phyloP scores from a whole-genome alignment of 805 yeast genomes.

The Spathaspora gorwiae region DNA sequence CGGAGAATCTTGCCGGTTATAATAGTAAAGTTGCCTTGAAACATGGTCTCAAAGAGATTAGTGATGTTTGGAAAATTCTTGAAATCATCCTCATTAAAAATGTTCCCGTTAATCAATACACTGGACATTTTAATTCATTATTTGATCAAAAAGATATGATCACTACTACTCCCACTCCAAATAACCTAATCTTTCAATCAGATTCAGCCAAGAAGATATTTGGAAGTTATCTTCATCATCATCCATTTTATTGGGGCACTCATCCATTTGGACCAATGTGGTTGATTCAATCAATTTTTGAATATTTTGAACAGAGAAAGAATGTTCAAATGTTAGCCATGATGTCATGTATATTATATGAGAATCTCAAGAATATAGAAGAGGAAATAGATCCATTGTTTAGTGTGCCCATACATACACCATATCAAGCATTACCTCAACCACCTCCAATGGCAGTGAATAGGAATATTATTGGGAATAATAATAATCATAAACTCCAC shows the following conservation, averaged over 20 bases:
- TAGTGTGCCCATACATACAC: slow-evolving; percentile 45
- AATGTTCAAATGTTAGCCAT: slow-evolving; percentile 89
- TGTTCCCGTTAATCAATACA: slow-evolving; percentile 15
- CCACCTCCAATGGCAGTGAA: slow-evolving; percentile 19
- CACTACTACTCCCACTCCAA: not conserved
- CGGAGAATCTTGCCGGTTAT: slow-evolving; percentile 60
- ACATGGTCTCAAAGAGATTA: slow-evolving; percentile 56
- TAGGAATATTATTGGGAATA: not conserved
- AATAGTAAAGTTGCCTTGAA: slow-evolving; percentile 68
- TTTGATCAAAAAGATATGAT: too few species aligned
- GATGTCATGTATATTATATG: slow-evolving; percentile 69
- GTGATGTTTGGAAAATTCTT: slow-evolving; percentile 71
- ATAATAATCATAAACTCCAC: not conserved
- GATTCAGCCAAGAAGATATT: slow-evolving; percentile 4
- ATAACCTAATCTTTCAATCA: not conserved
- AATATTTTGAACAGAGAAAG: slow-evolving; percentile 56
- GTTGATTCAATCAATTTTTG: slow-evolving; percentile 58
- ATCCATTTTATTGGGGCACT: slow-evolving; percentile 63
- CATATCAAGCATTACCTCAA: slow-evolving; percentile 35
- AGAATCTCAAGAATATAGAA: slow-evolving; percentile 22
- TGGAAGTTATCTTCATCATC: not conserved
- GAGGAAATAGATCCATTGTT: slow-evolving; percentile 11
- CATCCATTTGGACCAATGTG: slow-evolving; percentile 73
- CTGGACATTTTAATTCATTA: not conserved
- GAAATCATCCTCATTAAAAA: slow-evolving; percentile 44